phyloP scores from a whole-genome alignment of 495 filamentous ascomycete species.

The Letharia columbiana region DNA sequence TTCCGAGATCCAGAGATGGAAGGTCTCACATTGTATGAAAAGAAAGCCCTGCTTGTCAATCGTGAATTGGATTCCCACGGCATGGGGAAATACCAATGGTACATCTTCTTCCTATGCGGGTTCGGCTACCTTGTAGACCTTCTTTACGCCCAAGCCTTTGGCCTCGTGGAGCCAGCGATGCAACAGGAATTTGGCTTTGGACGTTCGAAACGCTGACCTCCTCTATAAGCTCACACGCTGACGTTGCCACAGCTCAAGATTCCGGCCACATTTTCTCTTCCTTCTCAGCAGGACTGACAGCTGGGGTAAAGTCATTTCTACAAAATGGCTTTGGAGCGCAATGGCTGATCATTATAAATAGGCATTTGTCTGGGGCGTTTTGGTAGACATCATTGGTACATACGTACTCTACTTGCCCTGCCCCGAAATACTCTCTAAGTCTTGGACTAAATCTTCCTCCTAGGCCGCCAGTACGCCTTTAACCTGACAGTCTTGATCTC shows the following conservation, averaged over 20 bases:
- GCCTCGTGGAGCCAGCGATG: constrained; percentile 37
- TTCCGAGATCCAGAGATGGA: constrained; percentile 26
- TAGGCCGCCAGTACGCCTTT: constrained; percentile 42
- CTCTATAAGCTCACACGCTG: not conserved
- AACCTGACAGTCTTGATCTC: constrained; percentile 41
- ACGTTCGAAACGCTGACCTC: constrained; percentile 10
- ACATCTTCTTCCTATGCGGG: constrained; percentile 40
- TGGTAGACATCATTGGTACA: constrained; percentile 42
- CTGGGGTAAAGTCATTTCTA: constrained; percentile 24
- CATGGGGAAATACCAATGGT: constrained; percentile 43
- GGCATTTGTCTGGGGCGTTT: constrained; percentile 42
- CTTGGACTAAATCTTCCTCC: not conserved
- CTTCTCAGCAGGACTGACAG: constrained; percentile 31
- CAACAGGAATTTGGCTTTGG: constrained; percentile 39
- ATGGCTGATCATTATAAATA: constrained; percentile 19
- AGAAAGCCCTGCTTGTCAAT: constrained; percentile 38
- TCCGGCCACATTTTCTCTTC: constrained; percentile 30
- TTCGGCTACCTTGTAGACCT: constrained; percentile 45
- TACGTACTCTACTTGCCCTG: constrained; percentile 13
- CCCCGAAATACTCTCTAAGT: not conserved
- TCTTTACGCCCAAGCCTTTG: constrained; percentile 43
- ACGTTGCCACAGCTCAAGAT: constrained; percentile 15
- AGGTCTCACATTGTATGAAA: constrained; percentile 34
- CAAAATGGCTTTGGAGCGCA: constrained; percentile 9
- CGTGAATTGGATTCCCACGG: constrained; percentile 40